Base-by-base conservation (phyloP, 2,329 filamentous ascomycete species). In the Colletotrichum falcatum region DNA sequence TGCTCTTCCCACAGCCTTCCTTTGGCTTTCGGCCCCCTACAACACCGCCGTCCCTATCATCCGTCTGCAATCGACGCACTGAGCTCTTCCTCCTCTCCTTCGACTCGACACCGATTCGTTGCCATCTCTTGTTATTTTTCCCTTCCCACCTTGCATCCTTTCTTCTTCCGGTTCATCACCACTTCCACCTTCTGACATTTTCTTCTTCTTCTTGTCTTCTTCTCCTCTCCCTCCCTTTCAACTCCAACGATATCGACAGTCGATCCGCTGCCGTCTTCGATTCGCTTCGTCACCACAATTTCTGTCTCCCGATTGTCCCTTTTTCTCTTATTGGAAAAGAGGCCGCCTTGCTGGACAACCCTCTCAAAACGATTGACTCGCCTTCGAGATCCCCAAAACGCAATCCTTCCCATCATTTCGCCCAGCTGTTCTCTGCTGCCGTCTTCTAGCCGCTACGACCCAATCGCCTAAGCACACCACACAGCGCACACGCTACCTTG, bases 261-360 rank as follows among this genome's bases (percentile, higher is more conserved):
- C 62, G 39, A 18, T 53, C 28, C 55, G 35, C 42, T 35, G 55
- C 61, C 49, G 56, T 46, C 58, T 68, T 63, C 53, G 58, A 71
- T 67, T 68, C 64, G 35, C 37, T 53, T 42, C 46, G 33, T 66
- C 61, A 48, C n/a, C 56, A 59, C 23, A 12, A 51, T 70, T 33
- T 46, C 51, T 66, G 30, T 58, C 61, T 56, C 46, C 26, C 66
- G 37, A 55, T 37, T 55, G 28, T 12, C 62, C 70, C 33, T 70
- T 62, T 65, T 65, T 65, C 58, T 30, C 70, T 64, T 16, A 54
- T 37, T 33, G 44, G 58, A 61, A 72, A 62, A 63, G 61, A 71
- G 66, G 70, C 58, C 49, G 48, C 59, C 66, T 69, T 72, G 66
- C 70, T 72, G 70, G 66, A 71, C 70, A 72, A 72, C 42, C 66